phyloP scores from a whole-genome alignment of 73 alveolate species.

The Tetrahymena malaccensis region DNA sequence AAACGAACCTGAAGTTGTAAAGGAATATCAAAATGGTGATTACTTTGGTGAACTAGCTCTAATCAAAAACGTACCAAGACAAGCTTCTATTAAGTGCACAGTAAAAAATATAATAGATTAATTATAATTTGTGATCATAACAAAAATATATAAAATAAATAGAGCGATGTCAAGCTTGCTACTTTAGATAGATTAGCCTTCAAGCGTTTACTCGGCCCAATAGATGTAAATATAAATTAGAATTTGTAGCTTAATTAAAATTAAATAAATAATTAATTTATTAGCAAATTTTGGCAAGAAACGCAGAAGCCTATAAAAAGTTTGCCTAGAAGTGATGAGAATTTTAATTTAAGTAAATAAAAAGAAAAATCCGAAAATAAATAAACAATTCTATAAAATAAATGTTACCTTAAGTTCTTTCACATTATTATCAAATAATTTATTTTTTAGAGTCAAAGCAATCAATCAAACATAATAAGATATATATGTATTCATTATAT shows the following conservation, averaged over 20 bases:
- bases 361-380: background rate
- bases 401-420: background rate
- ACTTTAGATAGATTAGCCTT: slow-evolving; percentile 29
- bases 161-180: slow-evolving; percentile 18
- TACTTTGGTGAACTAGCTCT: slow-evolving; percentile 97
- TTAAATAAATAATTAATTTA: background rate
- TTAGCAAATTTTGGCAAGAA: slow-evolving; percentile 21
- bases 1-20: slow-evolving; percentile 59
- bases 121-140: no score
- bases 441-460: background rate
- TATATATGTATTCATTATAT: no score
- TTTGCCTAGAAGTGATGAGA: slow-evolving; percentile 14
- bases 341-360: background rate
- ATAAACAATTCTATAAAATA: no score
- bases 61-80: slow-evolving; percentile 90
- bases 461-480: no score
- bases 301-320: slow-evolving; percentile 27
- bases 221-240: slow-evolving; percentile 1
- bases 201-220: slow-evolving; percentile 39
- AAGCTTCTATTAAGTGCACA: slow-evolving; percentile 80
- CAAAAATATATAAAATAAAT: background rate
- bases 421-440: background rate
- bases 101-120: background rate
- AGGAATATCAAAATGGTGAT: slow-evolving; percentile 79
- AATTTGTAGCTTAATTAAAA: background rate